Evolutionary conservation across 169 alveolate species (phyloP), one percentile per base, ranked within the genome.

Genomic region (Amoebophrya sp.): DNA sequence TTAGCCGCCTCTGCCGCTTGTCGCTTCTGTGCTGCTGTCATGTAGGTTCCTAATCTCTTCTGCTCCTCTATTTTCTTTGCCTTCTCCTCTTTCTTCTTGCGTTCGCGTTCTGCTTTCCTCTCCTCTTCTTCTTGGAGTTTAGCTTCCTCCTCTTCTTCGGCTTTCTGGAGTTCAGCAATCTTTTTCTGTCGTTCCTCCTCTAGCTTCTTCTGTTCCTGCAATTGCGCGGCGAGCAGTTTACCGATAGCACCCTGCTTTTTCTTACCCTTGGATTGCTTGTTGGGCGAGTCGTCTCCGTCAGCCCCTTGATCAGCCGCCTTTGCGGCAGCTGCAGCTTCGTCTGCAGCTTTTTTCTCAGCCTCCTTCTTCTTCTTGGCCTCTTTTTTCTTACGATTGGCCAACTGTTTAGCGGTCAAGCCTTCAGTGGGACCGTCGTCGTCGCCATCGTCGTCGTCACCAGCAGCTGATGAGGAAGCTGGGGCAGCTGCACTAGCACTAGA

Each of bases 301-400:
- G 3, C 2, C 2, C n/a, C n/a, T 26, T 65, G 38, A 29, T 65
- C 83, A 29, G 18, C 83, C 83, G 18, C 2, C 65, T 47, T 6
- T 18, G 65, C 65, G n/a, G n/a, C n/a, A n/a, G n/a, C n/a, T n/a
- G n/a, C n/a, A n/a, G n/a, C n/a, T n/a, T n/a, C n/a, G n/a, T n/a
- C n/a, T 18, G 6, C 18, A 18, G 18, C 29, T 18, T 47, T 47
- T 36, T 1, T 18, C 26, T 65, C 83, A 29, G 18, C 39, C 83
- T 65, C 83, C 83, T 65, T 65, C 39, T 36, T 29, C 83, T 65
- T 65, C 26, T 65, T 65, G 33, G 83, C 83, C 83, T 65, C 83
- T 36, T 65, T 65, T 26, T 65, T 65, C 33, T 65, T 65, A 36
- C 83, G 83, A 36, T 65, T 65, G 38, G 83, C 83, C 39, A 65